These are phyloP conservation scores for Trichaptum fuscoviolaceum DNA, from an alignment of 768 basidiomycete genomes.

Conservation along the genomic window DNA sequence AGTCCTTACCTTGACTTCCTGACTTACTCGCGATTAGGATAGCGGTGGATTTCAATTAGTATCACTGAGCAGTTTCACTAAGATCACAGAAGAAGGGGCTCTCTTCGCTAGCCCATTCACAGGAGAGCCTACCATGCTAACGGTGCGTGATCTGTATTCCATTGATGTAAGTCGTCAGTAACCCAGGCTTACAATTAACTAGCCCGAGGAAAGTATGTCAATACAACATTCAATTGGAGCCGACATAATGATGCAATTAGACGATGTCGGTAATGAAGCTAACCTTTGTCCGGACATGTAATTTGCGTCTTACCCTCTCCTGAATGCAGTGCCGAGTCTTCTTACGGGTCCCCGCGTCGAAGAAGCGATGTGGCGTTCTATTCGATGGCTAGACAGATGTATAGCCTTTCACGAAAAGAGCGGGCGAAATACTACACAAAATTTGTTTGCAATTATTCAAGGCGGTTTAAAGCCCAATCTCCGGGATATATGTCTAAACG, in stretches of 20 bases:
- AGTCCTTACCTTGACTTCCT: constrained; percentile 5
- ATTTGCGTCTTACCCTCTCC: constrained; percentile 7
- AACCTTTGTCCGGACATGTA: constrained; percentile 4
- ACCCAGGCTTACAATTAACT: constrained; percentile 1
- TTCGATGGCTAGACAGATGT: constrained; percentile 89
- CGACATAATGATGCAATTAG: constrained; percentile 93
- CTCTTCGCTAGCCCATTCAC: constrained; percentile 81
- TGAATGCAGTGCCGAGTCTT: constrained; percentile 62
- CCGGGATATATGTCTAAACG: constrained; percentile 70
- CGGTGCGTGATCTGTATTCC: constrained; percentile 40
- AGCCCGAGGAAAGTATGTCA: constrained; percentile 90
- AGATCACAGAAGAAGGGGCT: constrained; percentile 86
- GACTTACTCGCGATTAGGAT: constrained; percentile 42
- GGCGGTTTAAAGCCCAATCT: constrained; percentile 73
- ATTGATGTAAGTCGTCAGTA: constrained; percentile 1
- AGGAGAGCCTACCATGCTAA: constrained; percentile 84
- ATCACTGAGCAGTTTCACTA: constrained; percentile 77
- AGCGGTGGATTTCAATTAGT: constrained; percentile 90
- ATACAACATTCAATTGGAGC: constrained; percentile 89
- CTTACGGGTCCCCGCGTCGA: constrained; percentile 75
- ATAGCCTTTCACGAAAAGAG: constrained; percentile 68
- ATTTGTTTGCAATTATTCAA: constrained; percentile 90
- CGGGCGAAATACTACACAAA: constrained; percentile 62
- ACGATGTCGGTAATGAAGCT: constrained; percentile 71
- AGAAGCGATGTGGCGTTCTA: constrained; percentile 85